Conservation (phyloP, 352 stramenopile genomes). For the Albugo laibachii region DNA sequence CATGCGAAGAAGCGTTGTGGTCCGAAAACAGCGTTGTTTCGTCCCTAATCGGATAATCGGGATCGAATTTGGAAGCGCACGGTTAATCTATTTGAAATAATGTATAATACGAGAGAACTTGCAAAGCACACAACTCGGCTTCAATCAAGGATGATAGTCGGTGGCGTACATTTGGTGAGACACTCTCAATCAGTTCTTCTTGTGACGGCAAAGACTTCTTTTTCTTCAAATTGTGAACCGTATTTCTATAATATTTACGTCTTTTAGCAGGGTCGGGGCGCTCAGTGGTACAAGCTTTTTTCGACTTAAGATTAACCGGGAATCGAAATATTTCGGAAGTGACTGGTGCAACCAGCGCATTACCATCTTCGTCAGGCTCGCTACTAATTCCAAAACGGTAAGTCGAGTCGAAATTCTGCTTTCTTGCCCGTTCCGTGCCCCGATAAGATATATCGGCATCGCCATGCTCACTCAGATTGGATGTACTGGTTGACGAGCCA, state of each 20-base stretch:
- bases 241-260: no score
- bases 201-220: slow-evolving; percentile 29
- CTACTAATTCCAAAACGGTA: neutral
- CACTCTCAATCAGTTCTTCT: slow-evolving; percentile 56
- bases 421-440: neutral
- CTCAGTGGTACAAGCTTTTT: neutral
- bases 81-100: slow-evolving; percentile 13
- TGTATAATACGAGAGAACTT: slow-evolving; percentile 60
- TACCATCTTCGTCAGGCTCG: neutral
- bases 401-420: neutral
- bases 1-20: no score
- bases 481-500: neutral
- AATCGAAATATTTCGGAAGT: no score
- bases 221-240: slow-evolving; percentile 8
- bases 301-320: neutral
- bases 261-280: neutral
- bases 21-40: no score
- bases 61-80: no score
- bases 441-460: neutral
- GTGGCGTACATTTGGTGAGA: slow-evolving; percentile 43
- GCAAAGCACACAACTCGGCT: slow-evolving; percentile 52
- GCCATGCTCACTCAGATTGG: neutral
- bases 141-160: slow-evolving; percentile 55
- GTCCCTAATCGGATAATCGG: no score
- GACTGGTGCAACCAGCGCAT: neutral